phyloP scores from a whole-genome alignment of 2,329 filamentous ascomycete genomes.

The Fusarium sp. region DNA sequence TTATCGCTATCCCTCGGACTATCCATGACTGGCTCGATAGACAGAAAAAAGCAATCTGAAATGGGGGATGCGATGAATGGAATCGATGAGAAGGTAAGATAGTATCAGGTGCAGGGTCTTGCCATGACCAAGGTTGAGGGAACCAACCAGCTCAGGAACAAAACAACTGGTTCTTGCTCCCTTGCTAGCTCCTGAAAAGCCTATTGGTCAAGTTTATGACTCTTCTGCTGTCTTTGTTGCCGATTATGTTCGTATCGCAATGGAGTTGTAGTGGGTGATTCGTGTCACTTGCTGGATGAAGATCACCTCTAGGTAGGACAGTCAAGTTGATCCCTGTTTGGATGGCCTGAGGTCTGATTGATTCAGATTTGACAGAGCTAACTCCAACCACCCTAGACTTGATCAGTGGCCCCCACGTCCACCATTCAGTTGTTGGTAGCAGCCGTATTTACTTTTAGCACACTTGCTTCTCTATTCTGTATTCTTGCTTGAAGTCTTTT shows the following conservation, averaged over 20 bases:
- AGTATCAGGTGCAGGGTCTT: slow-evolving; percentile 17
- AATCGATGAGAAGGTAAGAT: slow-evolving; percentile 2
- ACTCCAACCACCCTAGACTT: not conserved
- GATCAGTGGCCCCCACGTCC: slow-evolving; percentile 9
- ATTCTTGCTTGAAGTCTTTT: too few species aligned
- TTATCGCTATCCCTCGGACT: slow-evolving; percentile 8
- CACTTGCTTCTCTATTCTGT: not conserved
- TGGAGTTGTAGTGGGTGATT: slow-evolving; percentile 7
- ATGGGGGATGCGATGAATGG: not conserved
- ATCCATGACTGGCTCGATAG: slow-evolving; percentile 23
- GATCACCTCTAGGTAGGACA: not conserved
- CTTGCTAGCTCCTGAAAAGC: not conserved
- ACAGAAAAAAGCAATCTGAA: not conserved
- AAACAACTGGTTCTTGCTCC: not conserved
- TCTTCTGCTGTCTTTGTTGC: not conserved
- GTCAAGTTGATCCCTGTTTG: slow-evolving; percentile 25
- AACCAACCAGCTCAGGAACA: too few species aligned
- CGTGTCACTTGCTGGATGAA: slow-evolving; percentile 24
- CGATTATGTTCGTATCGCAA: slow-evolving; percentile 2
- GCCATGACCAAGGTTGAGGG: slow-evolving; percentile 12
- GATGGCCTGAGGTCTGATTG: slow-evolving; percentile 13
- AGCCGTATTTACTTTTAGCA: not conserved
- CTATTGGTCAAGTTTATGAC: not conserved
- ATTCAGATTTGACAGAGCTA: slow-evolving; percentile 2
- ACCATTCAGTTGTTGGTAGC: not conserved